Evolutionary conservation across 2,329 filamentous ascomycete genomes (phyloP).

Genomic region (Cryphonectria parasitica): DNA sequence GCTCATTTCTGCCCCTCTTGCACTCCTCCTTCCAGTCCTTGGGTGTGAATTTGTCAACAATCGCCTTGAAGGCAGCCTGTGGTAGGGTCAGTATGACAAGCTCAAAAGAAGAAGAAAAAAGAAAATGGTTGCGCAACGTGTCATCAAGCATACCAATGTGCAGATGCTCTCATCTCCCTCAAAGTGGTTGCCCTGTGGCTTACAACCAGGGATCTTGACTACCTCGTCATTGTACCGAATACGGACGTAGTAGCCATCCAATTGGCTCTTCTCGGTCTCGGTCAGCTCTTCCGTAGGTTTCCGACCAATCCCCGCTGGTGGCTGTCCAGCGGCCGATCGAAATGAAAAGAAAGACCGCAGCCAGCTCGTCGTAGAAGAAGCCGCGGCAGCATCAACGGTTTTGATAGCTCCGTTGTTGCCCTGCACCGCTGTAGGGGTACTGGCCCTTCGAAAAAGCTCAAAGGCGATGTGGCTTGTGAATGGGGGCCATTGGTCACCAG

Average conservation of each 20-base stretch:
- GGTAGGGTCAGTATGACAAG: slow-evolving; percentile 21
- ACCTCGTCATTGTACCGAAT: slow-evolving; percentile 88
- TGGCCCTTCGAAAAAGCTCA: slow-evolving; percentile 75
- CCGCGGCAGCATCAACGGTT: not conserved
- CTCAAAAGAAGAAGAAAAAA: not conserved
- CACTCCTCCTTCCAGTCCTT: slow-evolving; percentile 70
- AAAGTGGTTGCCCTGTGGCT: slow-evolving; percentile 75
- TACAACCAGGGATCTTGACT: slow-evolving; percentile 82
- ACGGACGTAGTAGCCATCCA: slow-evolving; percentile 84
- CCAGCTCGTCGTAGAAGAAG: slow-evolving; percentile 38
- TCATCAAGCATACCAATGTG: slow-evolving; percentile 66
- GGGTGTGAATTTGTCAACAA: slow-evolving; percentile 90
- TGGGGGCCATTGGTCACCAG: slow-evolving; percentile 78
- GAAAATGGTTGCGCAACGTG: not conserved
- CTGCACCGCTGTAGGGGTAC: slow-evolving; percentile 33
- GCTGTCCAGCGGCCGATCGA: slow-evolving; percentile 35
- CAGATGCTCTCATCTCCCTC: slow-evolving; percentile 88
- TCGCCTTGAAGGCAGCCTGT: slow-evolving; percentile 84
- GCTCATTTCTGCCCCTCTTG: slow-evolving; percentile 46
- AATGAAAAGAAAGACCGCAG: slow-evolving; percentile 40
- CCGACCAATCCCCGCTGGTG: slow-evolving; percentile 59
- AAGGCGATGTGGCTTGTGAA: slow-evolving; percentile 92
- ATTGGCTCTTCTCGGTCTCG: slow-evolving; percentile 57
- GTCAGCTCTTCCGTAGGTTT: slow-evolving; percentile 61
- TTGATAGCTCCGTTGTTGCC: slow-evolving; percentile 29